A percentile compares a stretch with the other conserved stretches of the same genome.
Conservation (phyloP, 169 alveolate species). For the Plasmodium relictum region DNA sequence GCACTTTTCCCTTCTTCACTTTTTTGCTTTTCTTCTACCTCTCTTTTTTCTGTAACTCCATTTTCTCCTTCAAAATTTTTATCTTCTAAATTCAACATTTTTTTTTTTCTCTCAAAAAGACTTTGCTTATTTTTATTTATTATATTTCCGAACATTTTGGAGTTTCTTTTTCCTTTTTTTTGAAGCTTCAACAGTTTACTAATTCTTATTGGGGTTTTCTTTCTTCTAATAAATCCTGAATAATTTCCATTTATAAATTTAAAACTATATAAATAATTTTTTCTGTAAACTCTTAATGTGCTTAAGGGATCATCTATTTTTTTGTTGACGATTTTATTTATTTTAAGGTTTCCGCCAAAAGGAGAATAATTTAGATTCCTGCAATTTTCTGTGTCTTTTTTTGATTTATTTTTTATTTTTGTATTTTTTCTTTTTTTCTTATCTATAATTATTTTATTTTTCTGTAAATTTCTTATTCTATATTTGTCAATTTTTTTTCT, state of each 20-base stretch:
- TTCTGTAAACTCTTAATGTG: too few species aligned
- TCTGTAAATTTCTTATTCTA: too few species aligned
- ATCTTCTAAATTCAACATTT: not conserved
- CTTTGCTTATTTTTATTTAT: not conserved
- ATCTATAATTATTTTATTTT: too few species aligned
- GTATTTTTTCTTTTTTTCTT: too few species aligned
- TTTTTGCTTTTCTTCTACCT: not conserved
- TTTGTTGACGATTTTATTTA: too few species aligned
- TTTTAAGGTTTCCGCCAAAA: too few species aligned
- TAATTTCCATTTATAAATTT: not conserved
- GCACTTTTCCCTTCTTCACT: not conserved
- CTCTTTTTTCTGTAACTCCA: not conserved
- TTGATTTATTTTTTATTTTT: too few species aligned
- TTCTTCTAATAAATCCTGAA: constrained; percentile 4
- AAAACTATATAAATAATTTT: too few species aligned
- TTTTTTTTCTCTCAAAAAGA: constrained; percentile 1
- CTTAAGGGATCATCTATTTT: too few species aligned
- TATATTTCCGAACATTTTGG: constrained; percentile 2
- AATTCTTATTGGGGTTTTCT: not conserved
- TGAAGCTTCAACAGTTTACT: not conserved
- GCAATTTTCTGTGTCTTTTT: too few species aligned
- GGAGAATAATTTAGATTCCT: too few species aligned
- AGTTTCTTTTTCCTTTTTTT: not conserved
- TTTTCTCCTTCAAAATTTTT: not conserved
- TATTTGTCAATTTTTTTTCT: too few species aligned